Base-by-base conservation (phyloP, 2,329 filamentous ascomycete genomes). In the Aspergillus nomiae region DNA sequence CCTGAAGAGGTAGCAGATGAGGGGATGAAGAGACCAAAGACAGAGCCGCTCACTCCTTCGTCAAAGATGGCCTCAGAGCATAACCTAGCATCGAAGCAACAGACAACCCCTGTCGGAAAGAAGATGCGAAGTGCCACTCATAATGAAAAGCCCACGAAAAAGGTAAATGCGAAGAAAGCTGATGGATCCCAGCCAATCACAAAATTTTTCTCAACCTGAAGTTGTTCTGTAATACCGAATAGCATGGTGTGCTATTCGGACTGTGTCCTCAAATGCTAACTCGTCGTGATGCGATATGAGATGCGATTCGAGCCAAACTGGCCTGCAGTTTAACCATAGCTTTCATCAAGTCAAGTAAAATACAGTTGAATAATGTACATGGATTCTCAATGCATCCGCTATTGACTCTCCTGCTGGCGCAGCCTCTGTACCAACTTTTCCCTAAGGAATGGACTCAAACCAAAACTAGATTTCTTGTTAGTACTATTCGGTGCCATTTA, bases 71-170 rank as follows among this genome's bases (percentile, higher is more conserved):
- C 68, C 46, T 58, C 71, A 59, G 71, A 70, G 65, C 48, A 32
- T 51, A 51, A 8, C 16, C 28, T 28, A 51, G 61, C 67, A 14
- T 36, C 62, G 16, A 65, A 75, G 62, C 73, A 71, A 38, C 69
- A 71, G 61, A 66, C 63, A 51, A 63, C 58, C 26, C 62, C 63
- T 60, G 63, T 70, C 46, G 69, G 66, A 57, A 79, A 77, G 68
- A 85, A 85, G 74, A 81, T 78, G 54, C 81, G 83, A 67, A 88
- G 85, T 74, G 85, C 86, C 38, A 87, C 84, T 7, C 85, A 80
- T 66, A 88, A 89, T 70, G 75, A 79, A 41, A 84, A 78, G 58
- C 75, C 79, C 50, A 71, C 77, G 50, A 85, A 84, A 70, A 80
- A 75, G 30, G 74, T 71, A 11, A 70, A 75, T 26, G 76, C 76